These are phyloP conservation scores for Bonia amplexicaulis DNA, from an alignment of 176 grass and related monocot genomes.

Conservation along the genomic window DNA sequence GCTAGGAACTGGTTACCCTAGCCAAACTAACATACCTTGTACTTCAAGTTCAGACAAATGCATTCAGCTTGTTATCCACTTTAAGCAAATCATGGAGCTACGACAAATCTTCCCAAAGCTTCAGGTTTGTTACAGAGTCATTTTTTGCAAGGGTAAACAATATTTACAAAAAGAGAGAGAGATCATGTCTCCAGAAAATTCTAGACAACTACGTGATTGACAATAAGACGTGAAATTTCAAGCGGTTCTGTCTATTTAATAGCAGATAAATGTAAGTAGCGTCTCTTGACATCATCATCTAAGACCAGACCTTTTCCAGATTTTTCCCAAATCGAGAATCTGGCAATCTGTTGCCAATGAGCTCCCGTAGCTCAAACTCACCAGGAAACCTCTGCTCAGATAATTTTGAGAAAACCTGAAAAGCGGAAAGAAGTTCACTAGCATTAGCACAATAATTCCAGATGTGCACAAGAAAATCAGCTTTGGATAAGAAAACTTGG, in stretches of 20 bases:
- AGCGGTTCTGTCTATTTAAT: slow-evolving; percentile 4
- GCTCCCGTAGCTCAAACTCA: slow-evolving; percentile 69
- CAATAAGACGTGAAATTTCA: background rate
- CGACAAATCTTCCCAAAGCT: background rate
- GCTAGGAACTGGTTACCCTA: background rate
- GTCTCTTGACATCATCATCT: background rate
- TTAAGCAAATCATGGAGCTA: background rate
- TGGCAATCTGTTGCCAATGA: slow-evolving; percentile 61
- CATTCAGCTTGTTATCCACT: background rate
- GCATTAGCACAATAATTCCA: background rate
- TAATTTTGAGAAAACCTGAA: slow-evolving; percentile 97
- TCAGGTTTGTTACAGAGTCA: slow-evolving; percentile 4
- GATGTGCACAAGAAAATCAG: background rate
- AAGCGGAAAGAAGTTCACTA: slow-evolving; percentile 15
- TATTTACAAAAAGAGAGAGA: slow-evolving; percentile 21
- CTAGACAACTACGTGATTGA: background rate
- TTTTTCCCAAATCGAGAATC: slow-evolving; percentile 47
- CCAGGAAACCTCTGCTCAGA: slow-evolving; percentile 81
- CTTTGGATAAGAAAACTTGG: background rate
- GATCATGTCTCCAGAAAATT: background rate
- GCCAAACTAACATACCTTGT: background rate
- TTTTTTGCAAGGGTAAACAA: background rate
- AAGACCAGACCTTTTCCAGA: slow-evolving; percentile 42
- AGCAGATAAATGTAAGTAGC: background rate
- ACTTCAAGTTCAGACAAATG: background rate